A percentile compares a stretch with the other conserved stretches of the same genome.
These are phyloP conservation scores for Stachybotrys elegans DNA, from an alignment of 2,329 filamentous ascomycete genomes.

Conservation along the genomic window DNA sequence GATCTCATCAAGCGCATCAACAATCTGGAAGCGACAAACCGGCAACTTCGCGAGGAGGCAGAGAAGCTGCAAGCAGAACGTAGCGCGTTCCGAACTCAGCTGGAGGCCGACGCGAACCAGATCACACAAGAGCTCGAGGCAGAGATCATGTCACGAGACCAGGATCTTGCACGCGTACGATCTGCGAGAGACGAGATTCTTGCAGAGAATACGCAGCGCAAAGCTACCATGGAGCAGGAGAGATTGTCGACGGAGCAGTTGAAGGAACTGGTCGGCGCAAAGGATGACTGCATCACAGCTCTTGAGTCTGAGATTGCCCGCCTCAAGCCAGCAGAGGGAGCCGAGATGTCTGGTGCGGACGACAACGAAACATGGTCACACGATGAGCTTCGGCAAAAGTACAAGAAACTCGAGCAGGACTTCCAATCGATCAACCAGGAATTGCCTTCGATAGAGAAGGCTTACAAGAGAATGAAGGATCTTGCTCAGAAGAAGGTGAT, in stretches of 20 bases:
- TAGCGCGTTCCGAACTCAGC: constrained; percentile 71
- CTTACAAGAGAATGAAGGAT: constrained; percentile 83
- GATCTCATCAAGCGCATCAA: constrained; percentile 91
- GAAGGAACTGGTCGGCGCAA: constrained; percentile 73
- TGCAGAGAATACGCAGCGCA: constrained; percentile 75
- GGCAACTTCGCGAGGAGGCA: constrained; percentile 76
- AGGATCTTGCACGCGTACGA: constrained; percentile 80
- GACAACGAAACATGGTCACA: constrained; percentile 54
- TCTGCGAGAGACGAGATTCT: constrained; percentile 79
- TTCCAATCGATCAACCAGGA: constrained; percentile 83
- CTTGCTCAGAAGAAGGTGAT: constrained; percentile 82
- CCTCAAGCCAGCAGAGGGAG: constrained; percentile 47
- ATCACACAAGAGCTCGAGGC: constrained; percentile 74
- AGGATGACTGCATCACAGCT: constrained; percentile 73
- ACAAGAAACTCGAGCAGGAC: constrained; percentile 70
- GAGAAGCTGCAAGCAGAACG: constrained; percentile 82
- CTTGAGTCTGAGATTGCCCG: constrained; percentile 80
- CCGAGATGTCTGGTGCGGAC: constrained; percentile 37
- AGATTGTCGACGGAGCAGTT: constrained; percentile 65
- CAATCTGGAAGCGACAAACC: constrained; percentile 82
- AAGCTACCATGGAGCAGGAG: constrained; percentile 73
- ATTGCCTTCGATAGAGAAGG: constrained; percentile 80
- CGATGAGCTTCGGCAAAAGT: constrained; percentile 70
- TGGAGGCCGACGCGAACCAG: constrained; percentile 74
- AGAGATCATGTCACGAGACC: constrained; percentile 74